phyloP scores from a whole-genome alignment of 805 yeast species.

The Teunomyces pallodes region DNA sequence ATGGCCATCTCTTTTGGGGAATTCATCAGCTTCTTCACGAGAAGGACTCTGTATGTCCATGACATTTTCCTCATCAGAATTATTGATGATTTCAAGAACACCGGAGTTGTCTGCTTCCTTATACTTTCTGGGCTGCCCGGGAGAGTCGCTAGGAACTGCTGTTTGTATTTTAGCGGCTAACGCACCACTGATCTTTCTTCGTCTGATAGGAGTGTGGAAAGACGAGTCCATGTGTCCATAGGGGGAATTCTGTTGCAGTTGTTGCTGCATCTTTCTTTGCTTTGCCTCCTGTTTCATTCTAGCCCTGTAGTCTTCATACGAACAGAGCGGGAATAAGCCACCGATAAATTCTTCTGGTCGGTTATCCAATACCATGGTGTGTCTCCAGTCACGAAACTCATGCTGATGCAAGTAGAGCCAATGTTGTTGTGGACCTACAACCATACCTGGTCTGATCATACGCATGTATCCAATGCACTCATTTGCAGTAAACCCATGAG shows the following conservation, averaged over 20 bases:
- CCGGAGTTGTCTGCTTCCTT: slow-evolving; percentile 28
- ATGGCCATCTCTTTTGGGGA: slow-evolving; percentile 25
- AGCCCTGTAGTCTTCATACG: slow-evolving; percentile 59
- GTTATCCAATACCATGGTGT: slow-evolving; percentile 78
- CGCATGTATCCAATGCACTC: slow-evolving; percentile 97
- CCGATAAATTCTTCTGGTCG: slow-evolving; percentile 65
- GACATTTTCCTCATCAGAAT: slow-evolving; percentile 43
- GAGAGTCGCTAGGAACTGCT: slow-evolving; percentile 88
- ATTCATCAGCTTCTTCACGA: slow-evolving; percentile 4
- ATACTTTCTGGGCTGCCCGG: slow-evolving; percentile 92
- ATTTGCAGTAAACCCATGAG: slow-evolving; percentile 94
- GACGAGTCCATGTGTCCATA: slow-evolving; percentile 41
- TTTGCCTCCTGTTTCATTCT: slow-evolving; percentile 47
- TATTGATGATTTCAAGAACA: slow-evolving; percentile 40
- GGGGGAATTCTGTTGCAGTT: slow-evolving; percentile 27
- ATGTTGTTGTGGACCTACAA: slow-evolving; percentile 99
- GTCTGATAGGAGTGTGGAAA: slow-evolving; percentile 72
- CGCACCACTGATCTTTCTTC: slow-evolving; percentile 64
- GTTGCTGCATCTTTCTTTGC: slow-evolving; percentile 32
- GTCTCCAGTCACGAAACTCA: slow-evolving; percentile 95
- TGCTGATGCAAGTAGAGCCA: slow-evolving; percentile 96
- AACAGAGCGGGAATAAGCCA: slow-evolving; percentile 60
- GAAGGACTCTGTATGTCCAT: slow-evolving; percentile 14
- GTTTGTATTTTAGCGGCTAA: slow-evolving; percentile 64
- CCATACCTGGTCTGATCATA: slow-evolving; percentile 98